Base-by-base conservation (phyloP, 2,329 filamentous ascomycete species). In the Botrytis fragariae region DNA sequence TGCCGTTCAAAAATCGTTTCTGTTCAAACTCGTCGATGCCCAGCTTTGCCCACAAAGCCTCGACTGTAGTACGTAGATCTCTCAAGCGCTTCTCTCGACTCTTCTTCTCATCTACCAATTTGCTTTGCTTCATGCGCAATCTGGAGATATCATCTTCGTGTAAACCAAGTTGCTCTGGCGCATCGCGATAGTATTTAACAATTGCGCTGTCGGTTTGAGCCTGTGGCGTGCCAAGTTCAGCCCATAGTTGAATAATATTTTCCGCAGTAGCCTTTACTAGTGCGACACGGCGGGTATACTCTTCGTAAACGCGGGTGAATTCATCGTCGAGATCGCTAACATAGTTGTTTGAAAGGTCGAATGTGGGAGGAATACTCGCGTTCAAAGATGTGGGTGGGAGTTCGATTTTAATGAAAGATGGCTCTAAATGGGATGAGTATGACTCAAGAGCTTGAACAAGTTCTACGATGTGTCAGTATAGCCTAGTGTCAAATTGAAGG, bases 241-340 rank as follows among this genome's bases (percentile, higher is more conserved):
- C 95, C 95, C 96, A 99, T 0, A 99, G 87, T 78, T 94, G 92
- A 79, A 99, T 96, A 74, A 97, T 95, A 75, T 96, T 90, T 79
- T 97, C 93, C 59, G 90, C 91, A 4, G 93, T 83, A 32, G 90
- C 84, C 82, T 93, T 90, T 22, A 98, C 94, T 0, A 89, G 89
- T 44, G 88, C 87, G 62, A 97, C 87, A 65, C 96, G 93, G 77
- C 91, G 92, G 61, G 91, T 94, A 83, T 98, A 99, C 84, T 99
- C 97, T 80, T 98, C 94, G 83, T 98, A 98, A 32, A 99, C 93
- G 74, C 94, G 90, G 18, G 93, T 94, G 81, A 98, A 99, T 83
- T 99, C 96, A 71, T 88, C 87, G 81, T 99, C 95, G 32, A 99
- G 88, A 73, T 91, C 90, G 75, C 93, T 89, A 71, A 98, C 93